phyloP scores from a whole-genome alignment of 176 grass and related monocot species.

The Secale cereale region DNA sequence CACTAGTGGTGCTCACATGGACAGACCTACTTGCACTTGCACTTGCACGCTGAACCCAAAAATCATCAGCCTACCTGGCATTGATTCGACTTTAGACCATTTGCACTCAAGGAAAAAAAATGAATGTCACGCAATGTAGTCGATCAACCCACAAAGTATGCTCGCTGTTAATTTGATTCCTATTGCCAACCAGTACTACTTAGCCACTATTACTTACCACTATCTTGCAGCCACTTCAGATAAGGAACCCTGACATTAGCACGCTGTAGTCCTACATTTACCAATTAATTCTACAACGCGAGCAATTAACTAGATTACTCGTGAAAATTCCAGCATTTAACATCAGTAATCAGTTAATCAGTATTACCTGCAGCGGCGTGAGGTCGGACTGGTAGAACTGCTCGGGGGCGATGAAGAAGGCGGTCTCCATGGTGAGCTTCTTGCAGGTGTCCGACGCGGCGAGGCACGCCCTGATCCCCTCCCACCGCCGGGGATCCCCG shows the following conservation, averaged over 20 bases:
- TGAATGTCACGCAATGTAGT: not conserved
- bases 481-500: constrained; percentile 41
- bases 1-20: not conserved
- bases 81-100: not conserved
- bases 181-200: not conserved
- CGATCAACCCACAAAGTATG: not conserved
- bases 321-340: not conserved
- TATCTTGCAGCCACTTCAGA: not conserved
- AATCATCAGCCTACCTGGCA: not conserved
- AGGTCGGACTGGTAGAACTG: constrained; percentile 65
- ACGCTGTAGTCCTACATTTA: not conserved
- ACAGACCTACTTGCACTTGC: not conserved
- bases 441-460: constrained; percentile 49
- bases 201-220: not conserved
- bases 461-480: constrained; percentile 51
- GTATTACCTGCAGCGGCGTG: constrained; percentile 65
- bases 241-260: not conserved
- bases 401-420: constrained; percentile 59
- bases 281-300: not conserved
- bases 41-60: not conserved
- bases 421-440: constrained; percentile 40
- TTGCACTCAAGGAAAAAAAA: not conserved
- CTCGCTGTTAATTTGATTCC: constrained; percentile 3
- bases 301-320: not conserved
- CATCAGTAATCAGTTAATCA: not conserved